These are phyloP conservation scores for Pseudoneurospora amorphoporcata DNA, from an alignment of 495 filamentous ascomycete species.

Conservation along the genomic window DNA sequence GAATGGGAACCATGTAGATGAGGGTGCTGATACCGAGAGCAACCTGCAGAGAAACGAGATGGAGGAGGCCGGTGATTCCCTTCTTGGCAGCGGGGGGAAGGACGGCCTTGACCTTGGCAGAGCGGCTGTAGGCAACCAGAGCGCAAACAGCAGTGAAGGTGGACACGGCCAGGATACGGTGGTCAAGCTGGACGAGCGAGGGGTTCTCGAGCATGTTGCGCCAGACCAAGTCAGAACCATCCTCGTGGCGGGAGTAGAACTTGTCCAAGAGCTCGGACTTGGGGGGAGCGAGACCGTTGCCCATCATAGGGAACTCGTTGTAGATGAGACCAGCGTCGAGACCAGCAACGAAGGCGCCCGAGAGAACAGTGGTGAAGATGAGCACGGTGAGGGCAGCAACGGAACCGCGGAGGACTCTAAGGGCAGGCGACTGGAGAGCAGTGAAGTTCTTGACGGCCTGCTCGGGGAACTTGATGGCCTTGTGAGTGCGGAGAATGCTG, in stretches of 20 bases:
- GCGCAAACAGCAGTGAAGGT: conserved; percentile 75
- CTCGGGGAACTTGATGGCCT: conserved; percentile 52
- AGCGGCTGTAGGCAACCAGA: conserved; percentile 66
- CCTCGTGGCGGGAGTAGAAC: conserved; percentile 73
- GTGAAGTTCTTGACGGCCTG: conserved; percentile 44
- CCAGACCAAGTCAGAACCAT: conserved; percentile 79
- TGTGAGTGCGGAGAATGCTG: conserved; percentile 63
- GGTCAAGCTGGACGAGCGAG: conserved; percentile 85
- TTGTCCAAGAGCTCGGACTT: conserved; percentile 68
- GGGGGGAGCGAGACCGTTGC: conserved; percentile 68
- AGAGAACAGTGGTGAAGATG: conserved; percentile 84
- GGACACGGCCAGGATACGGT: conserved; percentile 81
- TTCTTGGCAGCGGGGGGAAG: conserved; percentile 56
- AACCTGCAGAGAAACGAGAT: conserved; percentile 74
- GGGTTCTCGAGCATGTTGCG: conserved; percentile 96
- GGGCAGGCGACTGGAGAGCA: conserved; percentile 50
- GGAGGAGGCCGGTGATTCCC: conserved; percentile 70
- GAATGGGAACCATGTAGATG: conserved; percentile 83
- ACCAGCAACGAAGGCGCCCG: conserved; percentile 85
- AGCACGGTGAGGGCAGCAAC: conserved; percentile 62
- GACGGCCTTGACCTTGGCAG: conserved; percentile 48
- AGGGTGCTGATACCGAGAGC: conserved; percentile 79
- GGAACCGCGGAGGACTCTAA: conserved; percentile 62
- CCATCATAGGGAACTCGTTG: conserved; percentile 97
- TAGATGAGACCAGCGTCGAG: conserved; percentile 95